Evolutionary conservation across 345 rosid genomes (phyloP).

Genomic region (Abelmoschus esculentus): DNA sequence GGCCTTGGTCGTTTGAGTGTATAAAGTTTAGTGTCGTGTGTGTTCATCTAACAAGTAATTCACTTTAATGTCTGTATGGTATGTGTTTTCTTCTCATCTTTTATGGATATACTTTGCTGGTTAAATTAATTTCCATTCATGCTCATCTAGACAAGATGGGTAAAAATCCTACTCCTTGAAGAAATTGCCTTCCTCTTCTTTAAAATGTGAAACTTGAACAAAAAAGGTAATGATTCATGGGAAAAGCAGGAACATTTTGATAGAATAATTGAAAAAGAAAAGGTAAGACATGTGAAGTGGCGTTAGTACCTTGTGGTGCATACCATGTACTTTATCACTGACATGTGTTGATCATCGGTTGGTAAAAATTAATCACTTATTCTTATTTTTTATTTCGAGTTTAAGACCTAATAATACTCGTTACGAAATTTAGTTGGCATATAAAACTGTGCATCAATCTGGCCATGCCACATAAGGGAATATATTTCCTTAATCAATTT

Average conservation of each 20-base stretch:
- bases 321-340: neutral
- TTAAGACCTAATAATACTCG: neutral
- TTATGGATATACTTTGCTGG: neutral
- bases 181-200: neutral
- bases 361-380: too few relatives aligned
- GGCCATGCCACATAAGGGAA: conserved; percentile 9
- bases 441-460: neutral
- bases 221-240: neutral
- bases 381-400: too few relatives aligned
- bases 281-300: neutral
- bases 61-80: neutral
- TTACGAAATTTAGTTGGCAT: too few relatives aligned
- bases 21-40: neutral
- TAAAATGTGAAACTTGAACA: neutral
- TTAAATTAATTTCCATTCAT: neutral
- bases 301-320: neutral
- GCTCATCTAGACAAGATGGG: neutral
- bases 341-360: too few relatives aligned
- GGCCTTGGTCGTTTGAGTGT: neutral
- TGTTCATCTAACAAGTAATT: neutral
- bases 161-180: neutral
- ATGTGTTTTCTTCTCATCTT: neutral
- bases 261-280: conserved; percentile 1
- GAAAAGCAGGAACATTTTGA: conserved; percentile 1
- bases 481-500: neutral